Percentiles rank a stretch among this genome's conserved stretches.
These are phyloP conservation scores for Royoungia palumana DNA, from an alignment of 768 basidiomycete species.

Conservation along the genomic window DNA sequence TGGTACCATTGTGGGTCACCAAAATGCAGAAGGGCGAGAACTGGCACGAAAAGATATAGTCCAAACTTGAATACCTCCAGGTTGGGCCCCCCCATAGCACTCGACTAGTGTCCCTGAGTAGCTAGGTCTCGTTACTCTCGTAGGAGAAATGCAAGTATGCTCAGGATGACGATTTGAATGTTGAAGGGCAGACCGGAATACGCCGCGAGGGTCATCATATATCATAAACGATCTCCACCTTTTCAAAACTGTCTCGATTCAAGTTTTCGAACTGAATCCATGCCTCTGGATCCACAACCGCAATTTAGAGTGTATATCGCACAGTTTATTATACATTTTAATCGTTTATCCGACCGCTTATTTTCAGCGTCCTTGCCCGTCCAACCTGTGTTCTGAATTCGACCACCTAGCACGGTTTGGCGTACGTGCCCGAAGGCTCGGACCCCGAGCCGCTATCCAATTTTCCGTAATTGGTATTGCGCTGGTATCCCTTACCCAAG, in stretches of 20 bases:
- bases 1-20: slow-evolving; percentile 88
- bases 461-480: slow-evolving; percentile 37
- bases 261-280: too few relatives aligned
- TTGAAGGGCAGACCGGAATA: too few relatives aligned
- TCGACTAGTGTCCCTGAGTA: slow-evolving; percentile 31
- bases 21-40: slow-evolving; percentile 76
- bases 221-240: too few relatives aligned
- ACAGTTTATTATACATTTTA: neutral
- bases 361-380: neutral
- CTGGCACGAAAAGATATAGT: slow-evolving; percentile 81
- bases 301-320: too few relatives aligned
- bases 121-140: slow-evolving; percentile 52
- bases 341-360: neutral
- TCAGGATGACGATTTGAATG: too few relatives aligned
- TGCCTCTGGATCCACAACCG: too few relatives aligned
- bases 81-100: slow-evolving; percentile 67
- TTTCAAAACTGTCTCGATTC: too few relatives aligned
- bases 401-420: slow-evolving; percentile 56
- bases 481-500: slow-evolving; percentile 32
- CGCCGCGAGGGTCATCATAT: too few relatives aligned
- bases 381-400: neutral
- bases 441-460: slow-evolving; percentile 49
- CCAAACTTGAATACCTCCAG: slow-evolving; percentile 91
- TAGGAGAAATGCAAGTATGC: slow-evolving; percentile 47
- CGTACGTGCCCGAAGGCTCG: slow-evolving; percentile 57